Evolutionary conservation across 495 filamentous ascomycete species (phyloP), one percentile per base, ranked within the genome.

Genomic region (Chlorociboria aeruginascens): DNA sequence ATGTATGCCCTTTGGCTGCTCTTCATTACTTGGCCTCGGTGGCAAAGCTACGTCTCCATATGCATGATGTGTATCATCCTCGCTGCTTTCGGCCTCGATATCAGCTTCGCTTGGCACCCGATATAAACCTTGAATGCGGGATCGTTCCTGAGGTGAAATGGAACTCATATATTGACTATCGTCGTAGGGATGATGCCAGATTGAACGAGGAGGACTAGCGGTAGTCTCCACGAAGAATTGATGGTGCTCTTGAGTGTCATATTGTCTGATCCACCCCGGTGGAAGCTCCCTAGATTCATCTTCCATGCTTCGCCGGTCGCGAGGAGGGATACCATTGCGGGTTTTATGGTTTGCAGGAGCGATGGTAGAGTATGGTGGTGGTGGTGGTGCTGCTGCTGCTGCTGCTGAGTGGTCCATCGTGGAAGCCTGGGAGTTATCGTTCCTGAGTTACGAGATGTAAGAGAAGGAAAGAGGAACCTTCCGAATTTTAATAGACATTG

Each of bases 141-240:
- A 59, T 7, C 69, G 55, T 48, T 72, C 68, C 7, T 56, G 50
- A 4, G 59, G 45, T 14, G 60, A 43, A 2, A 74, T 52, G 35
- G 60, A 63, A 46, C 44, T 40, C 31, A 74, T 57, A 55, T 67
- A 73, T 32, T 64, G 35, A 7, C 67, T 60, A 54, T 73, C 71
- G 49, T 74, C 71, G 54, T 74, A 72, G 1, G 71, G 71, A 57
- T 74, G 71, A 40, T 65, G 57, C 71, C 71, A 74, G 31, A 69
- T 71, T 29, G 63, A 66, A 20, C 68, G 62, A 1, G 70, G 70
- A 1, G 71, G 70, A 10, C 63, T 54, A 20, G 51, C 46, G n/a
- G 45, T 66, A 3, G 69, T 73, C 55, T 74, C 66, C 31, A 73
- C 69, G 61, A 71, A 74, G 64, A 67, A 74, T 45, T 74, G 71